Evolutionary conservation across 2,329 filamentous ascomycete species (phyloP).

Genomic region (Byssochlamys sp.): DNA sequence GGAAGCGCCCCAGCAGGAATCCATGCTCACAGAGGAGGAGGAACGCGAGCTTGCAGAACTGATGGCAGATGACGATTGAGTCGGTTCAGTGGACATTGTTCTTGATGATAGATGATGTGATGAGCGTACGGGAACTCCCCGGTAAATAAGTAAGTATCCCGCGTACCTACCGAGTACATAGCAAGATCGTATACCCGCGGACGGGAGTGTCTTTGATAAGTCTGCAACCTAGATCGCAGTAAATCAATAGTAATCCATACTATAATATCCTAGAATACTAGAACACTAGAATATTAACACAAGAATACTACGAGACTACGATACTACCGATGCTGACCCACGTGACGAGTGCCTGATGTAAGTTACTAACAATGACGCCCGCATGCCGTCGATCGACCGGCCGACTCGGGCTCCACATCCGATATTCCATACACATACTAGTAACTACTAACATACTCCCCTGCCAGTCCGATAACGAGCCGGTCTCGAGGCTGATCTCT

Average conservation of each 20-base stretch:
- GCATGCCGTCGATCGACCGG: conserved; percentile 17
- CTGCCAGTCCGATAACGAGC: neutral
- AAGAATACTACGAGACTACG: too few relatives aligned
- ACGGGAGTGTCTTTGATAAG: neutral
- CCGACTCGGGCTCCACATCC: neutral
- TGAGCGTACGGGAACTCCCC: neutral
- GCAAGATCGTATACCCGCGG: neutral
- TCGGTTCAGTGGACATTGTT: neutral
- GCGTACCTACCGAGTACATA: neutral
- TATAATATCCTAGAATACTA: too few relatives aligned
- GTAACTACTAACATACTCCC: too few relatives aligned
- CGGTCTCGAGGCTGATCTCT: neutral
- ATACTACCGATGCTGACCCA: conserved; percentile 4
- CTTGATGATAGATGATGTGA: neutral
- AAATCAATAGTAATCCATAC: too few relatives aligned
- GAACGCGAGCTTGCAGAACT: conserved; percentile 85
- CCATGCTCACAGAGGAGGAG: conserved; percentile 71
- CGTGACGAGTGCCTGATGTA: conserved; percentile 16
- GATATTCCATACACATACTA: neutral
- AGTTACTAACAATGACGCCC: conserved; percentile 20
- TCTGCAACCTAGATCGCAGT: neutral
- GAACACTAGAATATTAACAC: too few relatives aligned
- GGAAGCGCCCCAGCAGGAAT: conserved; percentile 38
- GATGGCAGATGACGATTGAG: conserved; percentile 57
- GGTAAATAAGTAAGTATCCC: neutral